These are phyloP conservation scores for Arabidopsis suecica DNA, from an alignment of 345 rosid species.

Conservation along the genomic window DNA sequence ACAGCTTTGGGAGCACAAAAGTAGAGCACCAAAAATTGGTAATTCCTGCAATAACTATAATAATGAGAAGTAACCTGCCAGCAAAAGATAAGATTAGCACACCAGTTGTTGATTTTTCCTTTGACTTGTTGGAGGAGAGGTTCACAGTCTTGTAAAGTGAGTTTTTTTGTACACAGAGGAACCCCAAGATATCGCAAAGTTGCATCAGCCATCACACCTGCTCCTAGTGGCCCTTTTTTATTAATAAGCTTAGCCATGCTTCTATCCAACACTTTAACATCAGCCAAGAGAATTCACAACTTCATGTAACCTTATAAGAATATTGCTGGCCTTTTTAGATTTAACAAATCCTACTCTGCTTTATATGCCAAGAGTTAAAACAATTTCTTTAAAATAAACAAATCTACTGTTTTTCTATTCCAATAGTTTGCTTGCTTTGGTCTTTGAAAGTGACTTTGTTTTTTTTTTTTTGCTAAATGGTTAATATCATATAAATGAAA, in stretches of 20 bases:
- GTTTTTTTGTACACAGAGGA: background rate
- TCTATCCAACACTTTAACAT: slow-evolving; percentile 69
- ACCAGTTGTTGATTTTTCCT: background rate
- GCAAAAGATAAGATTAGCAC: background rate
- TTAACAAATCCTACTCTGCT: background rate
- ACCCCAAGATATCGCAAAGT: slow-evolving; percentile 43
- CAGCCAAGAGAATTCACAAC: slow-evolving; percentile 64
- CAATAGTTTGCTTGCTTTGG: too few species aligned
- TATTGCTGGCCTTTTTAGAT: background rate
- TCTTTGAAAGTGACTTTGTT: too few species aligned
- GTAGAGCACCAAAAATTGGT: background rate
- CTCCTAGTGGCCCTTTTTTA: slow-evolving; percentile 47
- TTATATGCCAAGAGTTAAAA: too few species aligned
- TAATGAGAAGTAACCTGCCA: background rate
- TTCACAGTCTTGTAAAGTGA: rapidly evolving
- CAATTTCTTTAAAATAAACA: too few species aligned
- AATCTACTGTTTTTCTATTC: too few species aligned
- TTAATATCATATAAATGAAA: too few species aligned
- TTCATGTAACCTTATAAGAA: background rate
- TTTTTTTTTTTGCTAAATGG: too few species aligned
- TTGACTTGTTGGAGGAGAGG: background rate
- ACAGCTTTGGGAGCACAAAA: background rate
- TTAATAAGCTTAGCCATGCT: slow-evolving; percentile 92
- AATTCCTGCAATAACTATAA: background rate
- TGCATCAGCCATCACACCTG: slow-evolving; percentile 68